Percentiles rank a stretch among this genome's conserved stretches.
phyloP scores from a whole-genome alignment of 768 basidiomycete species.

The Multifurca ochricompacta region DNA sequence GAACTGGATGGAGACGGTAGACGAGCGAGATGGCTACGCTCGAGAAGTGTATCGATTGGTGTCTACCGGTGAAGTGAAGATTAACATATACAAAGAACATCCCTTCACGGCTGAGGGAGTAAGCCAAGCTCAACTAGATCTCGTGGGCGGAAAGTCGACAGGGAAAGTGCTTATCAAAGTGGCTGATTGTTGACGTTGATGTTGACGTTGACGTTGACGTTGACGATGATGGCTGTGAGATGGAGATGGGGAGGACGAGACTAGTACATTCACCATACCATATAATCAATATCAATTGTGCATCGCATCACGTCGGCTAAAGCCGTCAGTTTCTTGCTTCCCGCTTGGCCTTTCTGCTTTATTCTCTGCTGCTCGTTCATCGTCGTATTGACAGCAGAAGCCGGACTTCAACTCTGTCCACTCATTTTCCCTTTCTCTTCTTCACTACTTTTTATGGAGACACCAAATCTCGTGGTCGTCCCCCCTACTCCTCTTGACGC shows the following conservation, averaged over 20 bases:
- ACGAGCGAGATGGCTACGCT: slow-evolving; percentile 61
- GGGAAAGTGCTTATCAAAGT: slow-evolving; percentile 83
- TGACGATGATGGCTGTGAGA: too few species aligned
- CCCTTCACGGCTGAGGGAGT: slow-evolving; percentile 75
- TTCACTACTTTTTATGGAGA: slow-evolving; percentile 17
- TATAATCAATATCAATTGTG: too few species aligned
- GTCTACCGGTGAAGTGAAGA: slow-evolving; percentile 48
- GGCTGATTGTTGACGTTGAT: slow-evolving; percentile 21
- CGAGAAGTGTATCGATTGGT: slow-evolving; percentile 55
- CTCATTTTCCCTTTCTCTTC: slow-evolving; percentile 5
- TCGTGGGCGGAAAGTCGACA: slow-evolving; percentile 63
- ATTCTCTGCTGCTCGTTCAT: not conserved
- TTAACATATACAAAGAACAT: slow-evolving; percentile 67
- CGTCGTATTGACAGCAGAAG: slow-evolving; percentile 13
- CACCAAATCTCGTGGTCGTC: slow-evolving; percentile 17
- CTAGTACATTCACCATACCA: too few species aligned
- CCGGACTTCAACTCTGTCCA: slow-evolving; percentile 17
- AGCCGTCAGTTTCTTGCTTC: not conserved
- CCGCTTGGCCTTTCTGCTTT: not conserved
- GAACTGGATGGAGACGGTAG: slow-evolving; percentile 63
- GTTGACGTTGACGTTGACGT: too few species aligned
- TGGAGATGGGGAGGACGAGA: too few species aligned
- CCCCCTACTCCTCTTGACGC: slow-evolving; percentile 12
- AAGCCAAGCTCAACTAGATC: slow-evolving; percentile 63
- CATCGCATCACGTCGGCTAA: too few species aligned